These are phyloP conservation scores for Vigna mungo DNA, from an alignment of 306 rosid species.

Conservation along the genomic window DNA sequence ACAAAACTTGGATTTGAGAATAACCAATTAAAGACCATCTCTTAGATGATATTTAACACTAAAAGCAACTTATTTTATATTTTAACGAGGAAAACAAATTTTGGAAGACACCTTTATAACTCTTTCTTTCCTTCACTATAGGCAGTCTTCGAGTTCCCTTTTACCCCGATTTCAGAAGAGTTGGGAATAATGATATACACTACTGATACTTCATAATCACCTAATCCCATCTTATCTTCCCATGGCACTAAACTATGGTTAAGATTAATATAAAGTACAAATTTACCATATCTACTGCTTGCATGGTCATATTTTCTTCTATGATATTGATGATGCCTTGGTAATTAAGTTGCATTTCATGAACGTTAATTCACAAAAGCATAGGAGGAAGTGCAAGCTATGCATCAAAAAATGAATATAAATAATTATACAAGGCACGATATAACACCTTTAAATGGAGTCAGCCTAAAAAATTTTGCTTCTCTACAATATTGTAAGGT, in stretches of 20 bases:
- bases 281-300: background rate
- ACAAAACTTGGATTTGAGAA: no score
- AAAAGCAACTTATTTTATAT: no score
- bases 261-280: background rate
- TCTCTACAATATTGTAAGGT: conserved; percentile 53
- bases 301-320: background rate
- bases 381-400: conserved; percentile 41
- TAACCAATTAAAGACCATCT: no score
- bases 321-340: background rate
- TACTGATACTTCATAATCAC: background rate
- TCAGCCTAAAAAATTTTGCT: conserved; percentile 49
- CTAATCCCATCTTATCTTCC: background rate
- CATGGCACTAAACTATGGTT: conserved; percentile 6
- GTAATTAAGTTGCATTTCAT: conserved; percentile 1
- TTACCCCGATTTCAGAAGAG: no score
- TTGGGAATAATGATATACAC: no score
- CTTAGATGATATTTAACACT: no score
- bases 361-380: background rate
- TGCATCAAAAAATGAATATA: conserved; percentile 50
- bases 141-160: no score
- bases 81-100: no score
- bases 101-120: no score
- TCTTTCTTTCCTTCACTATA: no score
- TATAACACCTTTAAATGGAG: conserved; percentile 39
- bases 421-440: conserved; percentile 48